These are phyloP conservation scores for Gossypium rotundifolium DNA, from an alignment of 345 rosid genomes.

Conservation along the genomic window DNA sequence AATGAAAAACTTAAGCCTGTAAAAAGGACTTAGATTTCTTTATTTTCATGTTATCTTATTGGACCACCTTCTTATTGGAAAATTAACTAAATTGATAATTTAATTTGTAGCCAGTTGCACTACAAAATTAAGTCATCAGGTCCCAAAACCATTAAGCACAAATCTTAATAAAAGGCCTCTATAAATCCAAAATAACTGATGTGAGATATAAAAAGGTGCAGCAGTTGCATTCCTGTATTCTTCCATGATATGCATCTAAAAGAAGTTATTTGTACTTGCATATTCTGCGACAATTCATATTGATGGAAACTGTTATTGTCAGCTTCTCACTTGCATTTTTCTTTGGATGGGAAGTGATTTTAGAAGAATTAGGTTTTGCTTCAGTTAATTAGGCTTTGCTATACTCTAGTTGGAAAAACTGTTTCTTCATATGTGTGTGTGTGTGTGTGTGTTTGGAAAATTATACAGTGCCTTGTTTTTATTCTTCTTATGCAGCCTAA, in stretches of 20 bases:
- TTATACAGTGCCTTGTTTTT: neutral
- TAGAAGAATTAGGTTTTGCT: neutral
- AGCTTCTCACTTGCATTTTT: neutral
- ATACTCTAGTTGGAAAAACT: neutral
- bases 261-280: neutral
- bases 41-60: neutral
- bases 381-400: neutral
- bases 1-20: slow-evolving; percentile 3
- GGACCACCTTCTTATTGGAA: neutral
- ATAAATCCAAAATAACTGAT: neutral
- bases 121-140: neutral
- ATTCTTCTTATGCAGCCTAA: slow-evolving; percentile 50
- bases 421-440: neutral
- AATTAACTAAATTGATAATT: neutral
- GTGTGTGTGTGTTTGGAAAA: neutral
- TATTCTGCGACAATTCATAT: neutral
- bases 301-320: neutral
- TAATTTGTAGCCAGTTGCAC: neutral
- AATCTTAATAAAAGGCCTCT: neutral
- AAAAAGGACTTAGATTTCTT: neutral
- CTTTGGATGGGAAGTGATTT: neutral
- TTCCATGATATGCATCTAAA: neutral
- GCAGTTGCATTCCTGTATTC: neutral
- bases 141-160: neutral
- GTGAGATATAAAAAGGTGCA: neutral